phyloP scores from a whole-genome alignment of 768 basidiomycete species.

The Rossbeevera mucosa region DNA sequence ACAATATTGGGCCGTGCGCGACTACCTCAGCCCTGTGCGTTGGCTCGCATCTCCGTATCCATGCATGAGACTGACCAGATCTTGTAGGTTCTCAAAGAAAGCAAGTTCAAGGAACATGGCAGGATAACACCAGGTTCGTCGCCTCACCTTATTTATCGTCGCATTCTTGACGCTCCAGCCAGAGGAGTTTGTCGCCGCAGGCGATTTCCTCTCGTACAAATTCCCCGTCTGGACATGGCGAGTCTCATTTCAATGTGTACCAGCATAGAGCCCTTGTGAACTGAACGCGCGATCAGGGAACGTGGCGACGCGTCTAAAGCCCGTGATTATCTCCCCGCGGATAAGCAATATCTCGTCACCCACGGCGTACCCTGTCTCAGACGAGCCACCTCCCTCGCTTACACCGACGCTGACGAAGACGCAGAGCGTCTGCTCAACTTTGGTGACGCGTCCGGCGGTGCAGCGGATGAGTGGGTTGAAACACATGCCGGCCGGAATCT shows the following conservation, averaged over 20 bases:
- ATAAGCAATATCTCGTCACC: slow-evolving; percentile 96
- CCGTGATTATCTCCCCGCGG: slow-evolving; percentile 88
- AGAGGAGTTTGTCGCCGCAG: slow-evolving; percentile 99
- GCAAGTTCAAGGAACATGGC: slow-evolving; percentile 98
- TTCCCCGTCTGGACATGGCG: slow-evolving; percentile 98
- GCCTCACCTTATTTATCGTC: background rate
- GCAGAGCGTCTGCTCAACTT: slow-evolving; percentile 89
- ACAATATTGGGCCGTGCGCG: slow-evolving; percentile 90
- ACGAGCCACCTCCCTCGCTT: slow-evolving; percentile 85
- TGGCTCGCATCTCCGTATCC: slow-evolving; percentile 13
- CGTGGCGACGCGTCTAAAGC: slow-evolving; percentile 81
- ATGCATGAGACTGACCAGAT: slow-evolving; percentile 24
- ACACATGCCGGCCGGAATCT: slow-evolving; percentile 82
- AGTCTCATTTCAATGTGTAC: slow-evolving; percentile 20
- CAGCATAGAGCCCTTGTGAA: background rate
- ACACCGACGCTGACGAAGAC: slow-evolving; percentile 95
- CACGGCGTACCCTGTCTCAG: slow-evolving; percentile 96
- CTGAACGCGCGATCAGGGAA: slow-evolving; percentile 56
- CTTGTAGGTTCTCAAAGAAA: slow-evolving; percentile 86
- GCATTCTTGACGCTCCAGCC: slow-evolving; percentile 12
- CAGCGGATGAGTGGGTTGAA: slow-evolving; percentile 95
- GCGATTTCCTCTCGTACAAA: slow-evolving; percentile 96
- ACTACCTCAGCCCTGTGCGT: slow-evolving; percentile 87
- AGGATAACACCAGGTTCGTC: slow-evolving; percentile 85
- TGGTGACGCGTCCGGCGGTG: slow-evolving; percentile 53